Conservation (phyloP, 2,329 filamentous ascomycete species). For the Trichoderma sp. region DNA sequence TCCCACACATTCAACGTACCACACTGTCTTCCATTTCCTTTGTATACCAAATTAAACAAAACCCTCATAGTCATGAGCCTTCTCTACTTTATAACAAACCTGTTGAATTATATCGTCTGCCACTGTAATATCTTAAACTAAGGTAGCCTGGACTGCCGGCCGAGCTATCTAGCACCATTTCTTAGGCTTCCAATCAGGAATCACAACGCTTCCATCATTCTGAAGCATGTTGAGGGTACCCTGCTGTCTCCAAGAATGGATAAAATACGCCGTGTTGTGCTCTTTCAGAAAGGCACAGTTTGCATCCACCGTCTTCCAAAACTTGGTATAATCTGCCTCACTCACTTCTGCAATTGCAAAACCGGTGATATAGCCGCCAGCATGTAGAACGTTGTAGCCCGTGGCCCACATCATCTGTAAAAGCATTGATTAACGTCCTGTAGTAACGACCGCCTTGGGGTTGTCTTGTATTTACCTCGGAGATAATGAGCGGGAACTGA, state of each 20-base stretch:
- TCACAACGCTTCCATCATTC: conserved; percentile 19
- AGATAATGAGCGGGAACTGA: not conserved
- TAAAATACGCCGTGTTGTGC: conserved; percentile 20
- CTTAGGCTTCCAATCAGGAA: conserved; percentile 19
- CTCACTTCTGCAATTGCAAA: conserved; percentile 17
- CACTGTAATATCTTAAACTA: no score
- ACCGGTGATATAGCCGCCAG: conserved; percentile 1
- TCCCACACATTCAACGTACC: no score
- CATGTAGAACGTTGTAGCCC: conserved; percentile 18
- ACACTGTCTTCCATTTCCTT: no score
- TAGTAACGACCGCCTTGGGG: not conserved
- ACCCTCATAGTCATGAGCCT: no score
- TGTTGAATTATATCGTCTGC: no score
- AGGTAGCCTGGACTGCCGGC: no score
- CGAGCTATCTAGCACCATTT: conserved; percentile 15
- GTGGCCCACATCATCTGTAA: conserved; percentile 22
- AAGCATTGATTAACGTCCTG: conserved; percentile 11
- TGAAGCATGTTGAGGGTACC: conserved; percentile 21
- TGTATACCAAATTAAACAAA: no score
- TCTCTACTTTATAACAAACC: not conserved
- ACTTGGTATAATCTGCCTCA: conserved; percentile 19
- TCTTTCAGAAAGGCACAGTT: conserved; percentile 22
- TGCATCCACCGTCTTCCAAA: conserved; percentile 21
- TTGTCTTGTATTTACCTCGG: not conserved
- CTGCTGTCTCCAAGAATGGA: conserved; percentile 21